These are phyloP conservation scores for Saitozyma sp. DNA, from an alignment of 768 basidiomycete species.

Conservation along the genomic window DNA sequence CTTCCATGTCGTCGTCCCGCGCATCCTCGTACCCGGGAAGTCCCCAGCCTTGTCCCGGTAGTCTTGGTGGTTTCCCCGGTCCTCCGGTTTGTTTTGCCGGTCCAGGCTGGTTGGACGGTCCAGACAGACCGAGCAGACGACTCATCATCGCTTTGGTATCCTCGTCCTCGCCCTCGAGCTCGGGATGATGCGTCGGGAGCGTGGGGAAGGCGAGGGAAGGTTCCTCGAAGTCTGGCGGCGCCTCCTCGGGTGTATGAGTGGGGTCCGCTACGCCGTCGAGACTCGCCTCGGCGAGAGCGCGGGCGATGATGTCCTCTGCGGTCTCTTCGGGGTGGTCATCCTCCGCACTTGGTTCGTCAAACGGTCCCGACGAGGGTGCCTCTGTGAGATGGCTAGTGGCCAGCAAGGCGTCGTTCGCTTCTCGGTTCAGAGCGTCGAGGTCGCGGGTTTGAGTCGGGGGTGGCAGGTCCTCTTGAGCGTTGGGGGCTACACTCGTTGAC, in stretches of 20 bases:
- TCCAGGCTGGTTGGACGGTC: too few species aligned
- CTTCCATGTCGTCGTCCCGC: constrained; percentile 39
- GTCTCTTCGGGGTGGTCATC: constrained; percentile 16
- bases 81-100: too few species aligned
- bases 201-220: constrained; percentile 22
- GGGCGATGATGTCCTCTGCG: constrained; percentile 17
- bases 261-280: constrained; percentile 2
- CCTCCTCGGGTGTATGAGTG: neutral
- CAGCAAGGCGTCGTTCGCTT: constrained; percentile 4
- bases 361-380: neutral
- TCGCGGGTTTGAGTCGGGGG: neutral
- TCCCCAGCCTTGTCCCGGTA: constrained; percentile 17
- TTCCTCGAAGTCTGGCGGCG: neutral
- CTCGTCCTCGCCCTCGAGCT: constrained; percentile 12
- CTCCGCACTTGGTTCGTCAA: neutral
- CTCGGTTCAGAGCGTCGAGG: constrained; percentile 1
- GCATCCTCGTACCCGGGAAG: constrained; percentile 33
- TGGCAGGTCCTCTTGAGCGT: neutral
- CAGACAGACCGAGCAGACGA: constrained; percentile 27
- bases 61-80: constrained; percentile 1
- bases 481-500: neutral
- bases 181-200: constrained; percentile 25
- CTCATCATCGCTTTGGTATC: constrained; percentile 22
- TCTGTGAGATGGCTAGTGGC: constrained; percentile 6
- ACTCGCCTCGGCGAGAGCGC: constrained; percentile 17